Conservation (phyloP, 2,329 filamentous ascomycete genomes). For the Aulographum hederae region DNA sequence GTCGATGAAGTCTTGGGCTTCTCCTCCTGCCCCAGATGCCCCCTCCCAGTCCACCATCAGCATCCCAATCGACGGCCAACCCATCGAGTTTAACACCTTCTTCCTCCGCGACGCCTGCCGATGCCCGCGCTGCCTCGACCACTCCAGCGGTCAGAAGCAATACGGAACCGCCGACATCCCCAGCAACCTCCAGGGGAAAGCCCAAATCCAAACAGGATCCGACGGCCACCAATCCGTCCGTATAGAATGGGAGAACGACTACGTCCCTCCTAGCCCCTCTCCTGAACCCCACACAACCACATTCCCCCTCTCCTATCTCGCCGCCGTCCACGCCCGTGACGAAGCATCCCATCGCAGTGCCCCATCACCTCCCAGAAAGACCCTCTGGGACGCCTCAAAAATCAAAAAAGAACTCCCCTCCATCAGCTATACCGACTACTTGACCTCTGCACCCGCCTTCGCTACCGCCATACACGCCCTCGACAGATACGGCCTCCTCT, state of each 20-base stretch:
- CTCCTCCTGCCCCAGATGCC: no score
- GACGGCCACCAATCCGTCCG: slow-evolving; percentile 9
- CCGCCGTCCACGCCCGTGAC: no score
- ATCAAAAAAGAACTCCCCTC: slow-evolving; percentile 33
- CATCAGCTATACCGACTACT: slow-evolving; percentile 55
- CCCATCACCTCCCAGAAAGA: slow-evolving; percentile 17
- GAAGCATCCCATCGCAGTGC: no score
- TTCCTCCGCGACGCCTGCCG: slow-evolving; percentile 39
- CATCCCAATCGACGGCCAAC: no score
- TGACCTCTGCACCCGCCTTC: slow-evolving; percentile 39
- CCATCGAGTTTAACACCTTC: slow-evolving; percentile 5
- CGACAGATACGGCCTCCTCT: slow-evolving; percentile 50
- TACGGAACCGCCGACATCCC: slow-evolving; percentile 51
- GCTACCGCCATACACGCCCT: slow-evolving; percentile 44
- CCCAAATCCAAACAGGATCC: slow-evolving; percentile 8
- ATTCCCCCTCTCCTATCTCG: no score
- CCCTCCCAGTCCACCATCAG: no score
- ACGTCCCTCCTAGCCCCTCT: no score
- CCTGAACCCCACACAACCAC: no score
- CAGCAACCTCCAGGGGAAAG: slow-evolving; percentile 17
- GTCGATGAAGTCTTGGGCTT: no score
- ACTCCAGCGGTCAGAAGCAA: slow-evolving; percentile 41
- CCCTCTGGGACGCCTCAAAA: slow-evolving; percentile 28
- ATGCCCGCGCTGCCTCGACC: slow-evolving; percentile 38
- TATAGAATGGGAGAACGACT: background rate